Percentiles rank a stretch among this genome's conserved stretches.
phyloP scores from a whole-genome alignment of 2,329 filamentous ascomycete species.

The Dactylella cylindrospora region DNA sequence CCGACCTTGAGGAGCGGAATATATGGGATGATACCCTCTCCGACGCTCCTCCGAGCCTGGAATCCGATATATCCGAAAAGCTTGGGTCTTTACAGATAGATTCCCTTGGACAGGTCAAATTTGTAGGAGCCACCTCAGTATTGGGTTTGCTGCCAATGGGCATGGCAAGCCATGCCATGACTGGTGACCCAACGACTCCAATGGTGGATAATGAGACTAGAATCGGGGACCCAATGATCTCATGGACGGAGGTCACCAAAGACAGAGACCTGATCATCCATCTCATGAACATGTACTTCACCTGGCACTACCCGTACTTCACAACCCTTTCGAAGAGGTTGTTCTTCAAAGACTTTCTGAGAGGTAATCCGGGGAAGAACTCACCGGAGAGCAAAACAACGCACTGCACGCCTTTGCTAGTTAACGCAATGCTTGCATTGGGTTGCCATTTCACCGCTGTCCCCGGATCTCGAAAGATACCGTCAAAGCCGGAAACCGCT shows the following conservation, averaged over 20 bases:
- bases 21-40: slow-evolving; percentile 60
- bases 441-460: slow-evolving; percentile 89
- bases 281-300: slow-evolving; percentile 96
- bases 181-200: slow-evolving; percentile 27
- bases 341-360: slow-evolving; percentile 82
- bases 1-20: slow-evolving; percentile 47
- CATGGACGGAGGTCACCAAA: slow-evolving; percentile 83
- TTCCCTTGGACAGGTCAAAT: slow-evolving; percentile 39
- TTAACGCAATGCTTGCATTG: slow-evolving; percentile 90
- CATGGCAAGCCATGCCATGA: slow-evolving; percentile 42
- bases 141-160: slow-evolving; percentile 41
- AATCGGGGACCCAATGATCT: slow-evolving; percentile 66
- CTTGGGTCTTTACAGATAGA: slow-evolving; percentile 38
- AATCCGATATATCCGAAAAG: slow-evolving; percentile 49
- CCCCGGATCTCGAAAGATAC: slow-evolving; percentile 68
- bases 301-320: slow-evolving; percentile 96
- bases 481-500: slow-evolving; percentile 77
- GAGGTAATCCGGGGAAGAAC: slow-evolving; percentile 63
- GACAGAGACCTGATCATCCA: slow-evolving; percentile 79
- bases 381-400: slow-evolving; percentile 60
- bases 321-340: slow-evolving; percentile 81
- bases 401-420: slow-evolving; percentile 85
- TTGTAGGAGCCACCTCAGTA: slow-evolving; percentile 35
- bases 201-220: slow-evolving; percentile 13
- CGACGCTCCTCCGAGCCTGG: slow-evolving; percentile 58